phyloP scores from a whole-genome alignment of 208 protist species.

The Strigomonas galati region DNA sequence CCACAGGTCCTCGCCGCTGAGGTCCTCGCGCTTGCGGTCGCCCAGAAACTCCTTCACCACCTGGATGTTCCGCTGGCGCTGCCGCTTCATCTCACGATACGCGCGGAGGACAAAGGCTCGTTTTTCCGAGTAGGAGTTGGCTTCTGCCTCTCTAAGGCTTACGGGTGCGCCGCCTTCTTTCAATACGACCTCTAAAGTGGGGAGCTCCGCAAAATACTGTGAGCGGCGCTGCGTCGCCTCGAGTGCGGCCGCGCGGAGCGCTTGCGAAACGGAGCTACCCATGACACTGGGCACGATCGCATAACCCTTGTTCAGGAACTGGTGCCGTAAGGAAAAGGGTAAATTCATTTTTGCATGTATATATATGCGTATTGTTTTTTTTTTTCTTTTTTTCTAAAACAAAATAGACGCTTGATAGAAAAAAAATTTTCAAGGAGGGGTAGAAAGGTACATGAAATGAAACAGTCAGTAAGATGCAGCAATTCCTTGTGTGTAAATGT shows the following conservation, averaged over 20 bases:
- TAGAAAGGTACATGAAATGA: too few relatives aligned
- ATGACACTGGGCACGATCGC: slow-evolving; percentile 64
- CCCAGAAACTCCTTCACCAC: slow-evolving; percentile 29
- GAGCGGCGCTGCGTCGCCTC: slow-evolving; percentile 43
- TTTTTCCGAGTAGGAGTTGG: slow-evolving; percentile 53
- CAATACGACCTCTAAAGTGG: slow-evolving; percentile 62
- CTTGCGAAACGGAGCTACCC: slow-evolving; percentile 21
- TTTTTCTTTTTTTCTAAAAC: slow-evolving; percentile 14
- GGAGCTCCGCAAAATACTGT: slow-evolving; percentile 59
- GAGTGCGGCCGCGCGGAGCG: slow-evolving; percentile 38
- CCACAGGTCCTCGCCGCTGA: slow-evolving; percentile 70
- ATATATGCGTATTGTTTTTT: neutral
- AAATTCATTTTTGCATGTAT: slow-evolving; percentile 29
- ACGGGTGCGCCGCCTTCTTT: slow-evolving; percentile 22
- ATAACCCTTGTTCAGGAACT: slow-evolving; percentile 58
- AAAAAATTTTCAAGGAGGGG: too few relatives aligned
- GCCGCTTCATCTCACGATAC: slow-evolving; percentile 37
- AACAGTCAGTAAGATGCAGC: too few relatives aligned
- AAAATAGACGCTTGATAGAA: slow-evolving; percentile 9
- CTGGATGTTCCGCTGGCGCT: slow-evolving; percentile 27
- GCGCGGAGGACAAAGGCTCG: slow-evolving; percentile 53
- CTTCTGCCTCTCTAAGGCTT: slow-evolving; percentile 40
- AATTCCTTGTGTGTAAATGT: neutral
- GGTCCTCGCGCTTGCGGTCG: slow-evolving; percentile 45
- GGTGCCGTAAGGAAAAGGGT: slow-evolving; percentile 55